phyloP scores from a whole-genome alignment of 176 grass and related monocot species.

The Eragrostis nindensis region DNA sequence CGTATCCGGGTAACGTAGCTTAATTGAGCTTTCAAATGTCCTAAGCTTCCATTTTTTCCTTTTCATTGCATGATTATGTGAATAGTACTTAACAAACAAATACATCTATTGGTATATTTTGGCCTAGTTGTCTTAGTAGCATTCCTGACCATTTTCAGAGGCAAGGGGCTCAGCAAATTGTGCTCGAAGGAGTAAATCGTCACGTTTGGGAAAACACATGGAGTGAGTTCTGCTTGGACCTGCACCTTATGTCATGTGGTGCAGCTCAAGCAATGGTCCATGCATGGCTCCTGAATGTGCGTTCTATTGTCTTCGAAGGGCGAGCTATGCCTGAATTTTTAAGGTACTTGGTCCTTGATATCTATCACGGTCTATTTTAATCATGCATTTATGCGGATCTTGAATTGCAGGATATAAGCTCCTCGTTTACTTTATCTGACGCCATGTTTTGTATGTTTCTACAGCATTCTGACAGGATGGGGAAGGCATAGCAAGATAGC shows the following conservation, averaged over 20 bases:
- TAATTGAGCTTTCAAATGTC: no score
- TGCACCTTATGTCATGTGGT: constrained; percentile 97
- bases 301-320: constrained; percentile 78
- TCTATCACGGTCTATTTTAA: constrained; percentile 1
- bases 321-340: constrained; percentile 85
- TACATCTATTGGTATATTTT: constrained; percentile 10
- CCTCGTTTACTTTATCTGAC: constrained; percentile 11
- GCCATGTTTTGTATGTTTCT: constrained; percentile 10
- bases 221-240: constrained; percentile 82
- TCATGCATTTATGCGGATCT: background rate
- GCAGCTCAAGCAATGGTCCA: constrained; percentile 96
- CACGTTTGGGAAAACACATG: constrained; percentile 92
- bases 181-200: constrained; percentile 80
- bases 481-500: constrained; percentile 95
- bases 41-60: background rate
- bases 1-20: no score
- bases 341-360: constrained; percentile 56
- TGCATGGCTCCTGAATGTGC: constrained; percentile 90
- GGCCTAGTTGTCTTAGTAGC: background rate
- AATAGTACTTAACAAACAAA: background rate
- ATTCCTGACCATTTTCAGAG: constrained; percentile 60
- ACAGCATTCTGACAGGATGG: constrained; percentile 96
- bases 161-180: constrained; percentile 85
- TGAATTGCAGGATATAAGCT: background rate
- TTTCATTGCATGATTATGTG: background rate